Base-by-base conservation (phyloP, 2,329 filamentous ascomycete genomes). In the Coniochaeta sp. region DNA sequence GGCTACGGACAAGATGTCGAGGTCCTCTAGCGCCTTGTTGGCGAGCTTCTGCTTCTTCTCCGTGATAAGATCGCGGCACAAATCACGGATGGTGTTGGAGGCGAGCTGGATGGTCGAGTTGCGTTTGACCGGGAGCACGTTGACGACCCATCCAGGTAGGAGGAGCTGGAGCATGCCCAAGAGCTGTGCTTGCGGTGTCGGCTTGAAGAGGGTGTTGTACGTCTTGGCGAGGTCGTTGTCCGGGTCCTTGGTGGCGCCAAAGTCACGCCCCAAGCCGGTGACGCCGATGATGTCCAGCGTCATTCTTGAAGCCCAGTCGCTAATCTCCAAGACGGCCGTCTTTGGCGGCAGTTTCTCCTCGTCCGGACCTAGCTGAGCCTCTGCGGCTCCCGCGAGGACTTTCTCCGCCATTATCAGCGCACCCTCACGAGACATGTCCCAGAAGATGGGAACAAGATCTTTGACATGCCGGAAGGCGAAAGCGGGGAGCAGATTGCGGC, bases 401-500 rank as follows among this genome's bases (percentile, higher is more conserved):
- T 80, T 73, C 9, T 74, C 71, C 1, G 78, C 81, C 71, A 96
- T 87, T 57, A 81, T 81, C 22, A 82, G 73, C 6, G 87, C 85
- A 66, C 88, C 82, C 70, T 93, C 87, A 8, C 81, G 73, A 0
- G 87, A 83, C 74, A 96, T 96, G 22, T 75, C 68, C 91, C 91
- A 96, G 73, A 97, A 96, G 6, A 89, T 76, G 0, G 91, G 88
- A 67, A 96, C 95, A 16, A 96, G 76, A 62, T 93, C 83, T 70
- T 95, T 96, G 71, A 96, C 79, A 67, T 96, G 90, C 24, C 91
- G 84, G 69, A 91, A 96, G n/a, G 86, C 81, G 72, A 96, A 96
- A 1, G 91, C 90, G 0, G 91, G 91, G 76, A 88, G 85, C 19
- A 96, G 82, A 61, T 88, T 86, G 71, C 89, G 92, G 55, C 93